A percentile compares a stretch with the other conserved stretches of the same genome.
phyloP scores from a whole-genome alignment of 2,329 filamentous ascomycete species.

The Ophiocordyceps unilateralis region DNA sequence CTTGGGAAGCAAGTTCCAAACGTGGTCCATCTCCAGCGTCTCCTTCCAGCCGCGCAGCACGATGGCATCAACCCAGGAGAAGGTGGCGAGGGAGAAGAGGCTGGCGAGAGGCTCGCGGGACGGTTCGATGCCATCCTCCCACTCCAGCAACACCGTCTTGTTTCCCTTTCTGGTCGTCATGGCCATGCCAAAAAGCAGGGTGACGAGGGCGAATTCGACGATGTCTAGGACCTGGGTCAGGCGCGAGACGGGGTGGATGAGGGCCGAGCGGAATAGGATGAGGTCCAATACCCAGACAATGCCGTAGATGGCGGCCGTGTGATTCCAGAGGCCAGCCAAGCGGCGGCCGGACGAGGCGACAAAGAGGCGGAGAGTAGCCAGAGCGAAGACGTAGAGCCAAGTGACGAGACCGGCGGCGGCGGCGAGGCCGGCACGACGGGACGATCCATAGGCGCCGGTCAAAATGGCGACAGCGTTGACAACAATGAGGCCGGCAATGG shows the following conservation, averaged over 20 bases:
- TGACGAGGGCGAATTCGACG: slow-evolving; percentile 56
- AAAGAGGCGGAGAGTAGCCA: slow-evolving; percentile 57
- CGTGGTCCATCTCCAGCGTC: slow-evolving; percentile 63
- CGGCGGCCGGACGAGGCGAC: slow-evolving; percentile 46
- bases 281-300: slow-evolving; percentile 65
- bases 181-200: slow-evolving; percentile 58
- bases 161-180: slow-evolving; percentile 81
- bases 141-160: slow-evolving; percentile 71
- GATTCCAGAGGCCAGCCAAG: slow-evolving; percentile 72
- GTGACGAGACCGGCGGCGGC: slow-evolving; percentile 50
- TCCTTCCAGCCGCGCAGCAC: slow-evolving; percentile 80
- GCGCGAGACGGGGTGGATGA: slow-evolving; percentile 57
- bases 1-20: slow-evolving; percentile 80
- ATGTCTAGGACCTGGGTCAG: slow-evolving; percentile 48
- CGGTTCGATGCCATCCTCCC: slow-evolving; percentile 75
- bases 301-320: slow-evolving; percentile 72
- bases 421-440: slow-evolving; percentile 31
- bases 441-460: slow-evolving; percentile 38
- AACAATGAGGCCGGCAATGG: slow-evolving; percentile 52
- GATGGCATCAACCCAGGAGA: slow-evolving; percentile 79
- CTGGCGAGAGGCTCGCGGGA: slow-evolving; percentile 78
- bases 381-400: slow-evolving; percentile 66
- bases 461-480: slow-evolving; percentile 50
- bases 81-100: slow-evolving; percentile 72
- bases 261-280: slow-evolving; percentile 65